These are phyloP conservation scores for Paulownia fortunei DNA, from an alignment of 257 asterid species.

Conservation along the genomic window DNA sequence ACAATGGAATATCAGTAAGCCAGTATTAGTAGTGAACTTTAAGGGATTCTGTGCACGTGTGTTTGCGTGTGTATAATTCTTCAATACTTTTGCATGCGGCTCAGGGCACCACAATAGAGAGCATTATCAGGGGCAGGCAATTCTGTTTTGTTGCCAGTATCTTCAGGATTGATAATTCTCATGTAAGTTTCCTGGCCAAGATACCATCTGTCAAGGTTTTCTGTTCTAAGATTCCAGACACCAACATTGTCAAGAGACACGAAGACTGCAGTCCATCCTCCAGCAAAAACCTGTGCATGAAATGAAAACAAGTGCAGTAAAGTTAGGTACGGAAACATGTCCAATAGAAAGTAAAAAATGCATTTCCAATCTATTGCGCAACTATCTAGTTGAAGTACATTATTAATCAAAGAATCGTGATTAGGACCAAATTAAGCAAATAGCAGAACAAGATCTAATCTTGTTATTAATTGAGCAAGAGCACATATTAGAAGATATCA, in stretches of 20 bases:
- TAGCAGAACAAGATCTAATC: no score
- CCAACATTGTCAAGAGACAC: slow-evolving; percentile 81
- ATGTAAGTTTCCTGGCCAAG: slow-evolving; percentile 87
- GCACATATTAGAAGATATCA: background rate
- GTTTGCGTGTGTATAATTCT: background rate
- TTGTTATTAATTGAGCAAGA: no score
- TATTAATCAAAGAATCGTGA: no score
- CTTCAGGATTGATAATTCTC: slow-evolving; percentile 75
- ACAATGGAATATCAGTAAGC: background rate
- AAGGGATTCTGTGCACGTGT: background rate
- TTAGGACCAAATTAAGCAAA: background rate
- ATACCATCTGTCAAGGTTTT: slow-evolving; percentile 87
- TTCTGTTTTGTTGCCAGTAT: slow-evolving; percentile 68
- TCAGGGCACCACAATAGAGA: slow-evolving; percentile 75
- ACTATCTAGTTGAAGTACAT: no score
- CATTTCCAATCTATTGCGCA: no score
- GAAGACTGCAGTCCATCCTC: slow-evolving; percentile 84
- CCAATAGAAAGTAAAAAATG: no score
- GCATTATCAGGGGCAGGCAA: slow-evolving; percentile 67
- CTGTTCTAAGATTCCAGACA: slow-evolving; percentile 80
- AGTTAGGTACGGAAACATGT: no score
- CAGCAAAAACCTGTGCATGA: slow-evolving; percentile 59
- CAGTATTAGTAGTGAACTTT: background rate
- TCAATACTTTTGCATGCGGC: slow-evolving; percentile 56
- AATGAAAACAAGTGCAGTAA: background rate